Evolutionary conservation across 164 flowering plant species (phyloP).

Genomic region (grape (Vitis vinifera)): ASM3070453v1 NC_081812.1:13786001-13786500

Average conservation of each 20-base stretch:
- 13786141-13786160: too few species aligned
- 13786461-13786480: conserved; percentile 11
- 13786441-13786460: not conserved
- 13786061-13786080: too few species aligned
- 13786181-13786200: too few species aligned
- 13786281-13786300: not conserved
- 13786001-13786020: too few species aligned
- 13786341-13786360: conserved; percentile 96
- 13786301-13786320: not conserved
- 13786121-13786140: too few species aligned
- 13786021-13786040: too few species aligned
- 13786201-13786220: too few species aligned
- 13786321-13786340: conserved; percentile 51
- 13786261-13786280: not conserved
- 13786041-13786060: too few species aligned
- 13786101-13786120: too few species aligned
- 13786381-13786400: conserved; percentile 92
- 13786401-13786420: conserved; percentile 99
- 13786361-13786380: conserved; percentile 99
- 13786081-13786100: too few species aligned
- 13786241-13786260: not conserved
- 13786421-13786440: conserved; percentile 27
- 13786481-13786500: conserved; percentile 10
- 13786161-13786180: too few species aligned
- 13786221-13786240: not conserved